Base-by-base conservation (phyloP, 2,329 filamentous ascomycete species). In the Penicillium digitatum region DNA sequence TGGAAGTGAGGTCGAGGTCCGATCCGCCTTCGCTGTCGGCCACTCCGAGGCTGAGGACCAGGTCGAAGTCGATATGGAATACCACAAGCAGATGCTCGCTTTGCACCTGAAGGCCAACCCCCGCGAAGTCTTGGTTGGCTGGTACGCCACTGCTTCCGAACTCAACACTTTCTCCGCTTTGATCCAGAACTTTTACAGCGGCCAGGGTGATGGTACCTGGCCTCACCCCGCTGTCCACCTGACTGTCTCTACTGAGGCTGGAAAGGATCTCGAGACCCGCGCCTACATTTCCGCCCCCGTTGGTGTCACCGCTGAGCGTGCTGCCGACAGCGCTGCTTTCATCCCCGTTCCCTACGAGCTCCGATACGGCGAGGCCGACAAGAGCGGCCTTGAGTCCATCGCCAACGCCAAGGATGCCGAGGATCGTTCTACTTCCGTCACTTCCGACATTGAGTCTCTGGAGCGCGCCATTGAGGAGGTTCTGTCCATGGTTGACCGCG, bases 61-160 rank as follows among this genome's bases (percentile, higher is more conserved):
- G 78, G 94, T 99, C 69, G 94, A 99, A 78, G 94, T 99, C 62
- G 94, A 99, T 74, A 95, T 99, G 83, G 94, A 99, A 78, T 99
- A 97, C 78, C 94, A 99, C 80, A 97, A 97, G 84, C 92, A 93
- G 76, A 99, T 99, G 94, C 87, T 97, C 55, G 88, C 89, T 57
- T 81, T 99, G 67, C 93, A 96, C 74, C 86, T 97, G 66, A 93
- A 93, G 78, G 93, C 92, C 55, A 89, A 91, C 75, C 94, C 94
- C 48, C 90, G 91, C 76, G 94, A 99, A 78, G 86, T 91, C 52
- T 84, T 99, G 56, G 88, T 99, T 59, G 94, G 94, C 70, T 99
- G 94, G 94, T 99, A 99, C 79, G 95, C 94, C 61, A 99, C 94
- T 47, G 92, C 89, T 71, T 87, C 90, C 74, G 93, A 97, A 78